Conservation (phyloP, 345 rosid genomes). For the Salix arbutifolia region DNA sequence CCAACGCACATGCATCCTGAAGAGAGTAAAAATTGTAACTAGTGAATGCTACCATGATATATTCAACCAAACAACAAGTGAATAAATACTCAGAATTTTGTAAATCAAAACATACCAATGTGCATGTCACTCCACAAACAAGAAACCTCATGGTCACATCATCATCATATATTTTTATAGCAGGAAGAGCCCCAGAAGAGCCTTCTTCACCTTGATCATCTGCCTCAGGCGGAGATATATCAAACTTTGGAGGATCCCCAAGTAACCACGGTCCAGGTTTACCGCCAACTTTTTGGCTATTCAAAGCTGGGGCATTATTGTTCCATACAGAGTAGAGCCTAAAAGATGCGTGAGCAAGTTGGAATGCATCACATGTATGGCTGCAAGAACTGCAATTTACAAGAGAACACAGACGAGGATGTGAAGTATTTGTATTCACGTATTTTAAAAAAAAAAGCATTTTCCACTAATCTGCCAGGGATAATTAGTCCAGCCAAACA, state of each 20-base stretch:
- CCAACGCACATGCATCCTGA: constrained; percentile 68
- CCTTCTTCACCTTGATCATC: constrained; percentile 69
- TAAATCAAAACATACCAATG: constrained; percentile 48
- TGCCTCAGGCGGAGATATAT: constrained; percentile 51
- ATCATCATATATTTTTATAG: constrained; percentile 89
- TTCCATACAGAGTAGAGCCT: constrained; percentile 61
- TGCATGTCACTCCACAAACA: constrained; percentile 69
- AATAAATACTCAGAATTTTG: constrained; percentile 9
- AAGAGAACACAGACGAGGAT: neutral
- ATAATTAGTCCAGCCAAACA: neutral
- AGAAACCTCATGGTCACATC: constrained; percentile 85
- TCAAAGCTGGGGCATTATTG: constrained; percentile 32
- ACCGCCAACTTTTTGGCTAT: constrained; percentile 39
- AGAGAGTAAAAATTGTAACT: constrained; percentile 20
- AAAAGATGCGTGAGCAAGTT: constrained; percentile 81
- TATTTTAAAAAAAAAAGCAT: neutral
- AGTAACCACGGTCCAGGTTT: constrained; percentile 65
- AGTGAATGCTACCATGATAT: neutral
- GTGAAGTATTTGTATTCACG: neutral
- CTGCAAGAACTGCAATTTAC: constrained; percentile 72
- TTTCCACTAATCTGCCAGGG: no score
- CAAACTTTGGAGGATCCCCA: constrained; percentile 92
- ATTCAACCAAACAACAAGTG: constrained; percentile 17
- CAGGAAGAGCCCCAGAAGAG: constrained; percentile 67
- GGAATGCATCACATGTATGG: constrained; percentile 91